phyloP scores from a whole-genome alignment of 2,329 filamentous ascomycete species.

The Apiospora koreana region DNA sequence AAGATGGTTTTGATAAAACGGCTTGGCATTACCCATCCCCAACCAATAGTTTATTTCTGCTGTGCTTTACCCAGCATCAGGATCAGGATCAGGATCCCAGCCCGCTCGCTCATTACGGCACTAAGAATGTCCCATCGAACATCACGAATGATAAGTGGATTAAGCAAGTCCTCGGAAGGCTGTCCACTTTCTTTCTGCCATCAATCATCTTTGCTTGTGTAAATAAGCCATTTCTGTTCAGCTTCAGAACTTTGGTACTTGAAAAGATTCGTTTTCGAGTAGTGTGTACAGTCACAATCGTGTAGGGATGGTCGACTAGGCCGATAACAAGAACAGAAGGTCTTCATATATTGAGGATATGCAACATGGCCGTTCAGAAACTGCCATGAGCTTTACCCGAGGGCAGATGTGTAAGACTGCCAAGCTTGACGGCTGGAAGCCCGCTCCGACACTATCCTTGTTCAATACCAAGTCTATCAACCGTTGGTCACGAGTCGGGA shows the following conservation, averaged over 20 bases:
- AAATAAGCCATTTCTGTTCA: no score
- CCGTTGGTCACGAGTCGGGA: background rate
- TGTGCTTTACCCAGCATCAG: background rate
- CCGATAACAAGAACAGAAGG: background rate
- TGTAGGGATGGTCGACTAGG: no score
- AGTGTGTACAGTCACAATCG: no score
- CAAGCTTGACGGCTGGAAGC: background rate
- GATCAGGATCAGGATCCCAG: no score
- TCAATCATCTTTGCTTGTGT: no score
- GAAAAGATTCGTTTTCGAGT: no score
- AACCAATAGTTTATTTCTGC: background rate
- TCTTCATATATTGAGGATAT: background rate
- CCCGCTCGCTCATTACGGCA: no score
- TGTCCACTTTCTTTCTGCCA: no score
- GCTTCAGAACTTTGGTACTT: no score
- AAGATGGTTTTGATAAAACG: constrained; percentile 11
- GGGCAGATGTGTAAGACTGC: background rate
- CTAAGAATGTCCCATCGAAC: no score
- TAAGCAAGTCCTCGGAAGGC: no score
- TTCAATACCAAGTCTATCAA: background rate
- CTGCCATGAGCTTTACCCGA: background rate
- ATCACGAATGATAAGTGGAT: no score
- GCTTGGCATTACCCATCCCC: background rate
- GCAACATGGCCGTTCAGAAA: background rate
- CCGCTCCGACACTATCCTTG: background rate